These are phyloP conservation scores for Fusarium floridanum DNA, from an alignment of 2,329 filamentous ascomycete genomes.

Conservation along the genomic window DNA sequence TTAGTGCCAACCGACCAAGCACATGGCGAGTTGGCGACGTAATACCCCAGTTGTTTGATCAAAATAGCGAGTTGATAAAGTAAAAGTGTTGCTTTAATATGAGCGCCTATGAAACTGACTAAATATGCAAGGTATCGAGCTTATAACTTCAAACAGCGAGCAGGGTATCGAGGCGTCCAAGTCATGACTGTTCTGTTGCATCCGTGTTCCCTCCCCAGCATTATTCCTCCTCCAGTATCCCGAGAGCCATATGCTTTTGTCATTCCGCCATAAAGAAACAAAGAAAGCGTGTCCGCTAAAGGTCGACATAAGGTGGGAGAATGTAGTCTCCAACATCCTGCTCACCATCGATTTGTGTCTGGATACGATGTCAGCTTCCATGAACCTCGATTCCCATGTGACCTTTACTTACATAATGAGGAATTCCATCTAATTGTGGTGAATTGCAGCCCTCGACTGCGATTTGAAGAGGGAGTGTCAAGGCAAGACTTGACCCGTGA, in stretches of 20 bases:
- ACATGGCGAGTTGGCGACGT: no score
- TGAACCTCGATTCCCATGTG: fast-evolving
- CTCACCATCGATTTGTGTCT: constrained; percentile 29
- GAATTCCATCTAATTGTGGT: constrained; percentile 9
- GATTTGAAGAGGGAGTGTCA: constrained; percentile 31
- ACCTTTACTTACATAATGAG: constrained; percentile 27
- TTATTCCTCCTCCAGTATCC: not conserved
- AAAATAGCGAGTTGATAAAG: no score
- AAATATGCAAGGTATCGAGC: not conserved
- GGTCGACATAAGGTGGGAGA: constrained; percentile 14
- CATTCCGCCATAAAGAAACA: not conserved
- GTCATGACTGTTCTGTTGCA: not conserved
- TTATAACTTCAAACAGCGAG: not conserved
- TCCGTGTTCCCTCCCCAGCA: not conserved
- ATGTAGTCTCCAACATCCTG: constrained; percentile 20
- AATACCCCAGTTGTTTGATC: not conserved
- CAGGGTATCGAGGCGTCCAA: not conserved
- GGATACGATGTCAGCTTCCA: fast-evolving
- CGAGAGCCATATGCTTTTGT: no score
- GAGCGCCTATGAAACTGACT: not conserved
- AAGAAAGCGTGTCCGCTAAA: not conserved
- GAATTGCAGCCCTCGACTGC: not conserved
- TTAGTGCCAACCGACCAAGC: not conserved
- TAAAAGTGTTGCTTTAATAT: not conserved
- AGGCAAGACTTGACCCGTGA: constrained; percentile 6